A percentile compares a stretch with the other conserved stretches of the same genome.
These are phyloP conservation scores for Babesia caballi DNA, from an alignment of 169 alveolate species.

Conservation along the genomic window DNA sequence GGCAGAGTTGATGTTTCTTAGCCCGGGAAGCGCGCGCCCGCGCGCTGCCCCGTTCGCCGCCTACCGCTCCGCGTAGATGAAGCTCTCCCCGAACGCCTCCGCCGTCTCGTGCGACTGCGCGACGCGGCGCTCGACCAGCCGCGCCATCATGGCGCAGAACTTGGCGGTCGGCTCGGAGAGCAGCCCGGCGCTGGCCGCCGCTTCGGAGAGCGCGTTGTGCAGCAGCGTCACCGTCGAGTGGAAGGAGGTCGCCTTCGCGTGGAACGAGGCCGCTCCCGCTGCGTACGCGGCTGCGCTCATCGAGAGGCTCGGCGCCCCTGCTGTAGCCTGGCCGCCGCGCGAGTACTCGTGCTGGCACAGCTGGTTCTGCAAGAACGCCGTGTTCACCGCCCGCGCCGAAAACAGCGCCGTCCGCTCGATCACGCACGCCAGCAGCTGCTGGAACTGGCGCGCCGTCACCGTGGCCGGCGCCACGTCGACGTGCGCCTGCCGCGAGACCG, in stretches of 20 bases:
- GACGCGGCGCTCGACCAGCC: conserved; percentile 7
- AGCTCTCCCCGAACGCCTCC: conserved; percentile 8
- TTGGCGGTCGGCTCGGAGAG: conserved; percentile 5
- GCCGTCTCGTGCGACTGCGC: conserved; percentile 1
- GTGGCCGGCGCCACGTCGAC: conserved; percentile 31
- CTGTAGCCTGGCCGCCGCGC: background rate
- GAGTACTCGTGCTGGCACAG: conserved; percentile 3
- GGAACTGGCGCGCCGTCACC: background rate
- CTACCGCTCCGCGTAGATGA: conserved; percentile 6
- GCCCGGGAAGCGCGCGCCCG: background rate
- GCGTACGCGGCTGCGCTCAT: too few relatives aligned
- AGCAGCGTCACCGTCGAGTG: conserved; percentile 22
- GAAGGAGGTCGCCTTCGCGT: background rate
- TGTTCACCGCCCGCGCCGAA: conserved; percentile 13
- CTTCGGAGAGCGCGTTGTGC: conserved; percentile 28
- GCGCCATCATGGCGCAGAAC: background rate
- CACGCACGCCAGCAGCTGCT: conserved; percentile 7
- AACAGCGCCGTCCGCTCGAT: conserved; percentile 25
- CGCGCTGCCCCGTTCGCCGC: background rate
- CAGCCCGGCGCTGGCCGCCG: background rate
- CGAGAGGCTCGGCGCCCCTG: background rate
- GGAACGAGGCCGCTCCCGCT: background rate
- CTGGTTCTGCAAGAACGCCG: conserved; percentile 38
- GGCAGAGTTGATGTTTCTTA: too few relatives aligned
- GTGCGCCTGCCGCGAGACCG: background rate